Percentiles rank a stretch among this genome's conserved stretches.
Evolutionary conservation across 1,139 yeast species (phyloP).

Genomic region (Yamadazyma kanchanaburiensis): DNA sequence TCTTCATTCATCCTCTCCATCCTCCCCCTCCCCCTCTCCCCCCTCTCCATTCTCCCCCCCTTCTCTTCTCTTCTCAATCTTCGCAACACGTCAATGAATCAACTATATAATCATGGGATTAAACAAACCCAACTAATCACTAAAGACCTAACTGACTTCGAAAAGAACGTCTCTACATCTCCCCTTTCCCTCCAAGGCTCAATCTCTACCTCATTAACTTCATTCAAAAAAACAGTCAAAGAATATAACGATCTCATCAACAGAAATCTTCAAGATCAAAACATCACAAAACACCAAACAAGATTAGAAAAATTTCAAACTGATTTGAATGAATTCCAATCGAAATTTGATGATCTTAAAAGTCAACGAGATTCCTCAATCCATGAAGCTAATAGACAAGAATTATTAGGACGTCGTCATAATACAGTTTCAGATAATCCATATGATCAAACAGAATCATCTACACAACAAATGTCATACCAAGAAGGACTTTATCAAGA

Average conservation of each 20-base stretch:
- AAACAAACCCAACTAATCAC: constrained; percentile 76
- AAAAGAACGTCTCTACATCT: constrained; percentile 60
- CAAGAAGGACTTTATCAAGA: constrained; percentile 72
- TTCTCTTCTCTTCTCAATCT: too few species aligned
- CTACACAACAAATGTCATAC: constrained; percentile 33
- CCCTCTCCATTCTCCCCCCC: too few species aligned
- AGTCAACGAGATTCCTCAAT: constrained; percentile 58
- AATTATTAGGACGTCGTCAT: constrained; percentile 56
- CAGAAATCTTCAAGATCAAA: constrained; percentile 56
- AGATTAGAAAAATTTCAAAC: constrained; percentile 59
- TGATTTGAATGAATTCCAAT: constrained; percentile 55
- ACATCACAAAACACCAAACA: constrained; percentile 59
- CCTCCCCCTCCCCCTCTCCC: too few species aligned
- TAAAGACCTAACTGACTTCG: constrained; percentile 66
- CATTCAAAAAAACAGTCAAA: constrained; percentile 70
- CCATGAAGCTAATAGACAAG: constrained; percentile 54
- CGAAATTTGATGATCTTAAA: constrained; percentile 62
- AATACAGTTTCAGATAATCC: constrained; percentile 57
- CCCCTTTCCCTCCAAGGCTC: constrained; percentile 81
- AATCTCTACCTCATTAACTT: constrained; percentile 76
- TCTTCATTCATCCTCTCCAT: too few species aligned
- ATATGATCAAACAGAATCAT: constrained; percentile 32
- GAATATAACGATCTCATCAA: constrained; percentile 69
- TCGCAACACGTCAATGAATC: constrained; percentile 63
- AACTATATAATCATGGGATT: constrained; percentile 83